phyloP scores from a whole-genome alignment of 768 basidiomycete species.

The Hypsizygus marmoreus region DNA sequence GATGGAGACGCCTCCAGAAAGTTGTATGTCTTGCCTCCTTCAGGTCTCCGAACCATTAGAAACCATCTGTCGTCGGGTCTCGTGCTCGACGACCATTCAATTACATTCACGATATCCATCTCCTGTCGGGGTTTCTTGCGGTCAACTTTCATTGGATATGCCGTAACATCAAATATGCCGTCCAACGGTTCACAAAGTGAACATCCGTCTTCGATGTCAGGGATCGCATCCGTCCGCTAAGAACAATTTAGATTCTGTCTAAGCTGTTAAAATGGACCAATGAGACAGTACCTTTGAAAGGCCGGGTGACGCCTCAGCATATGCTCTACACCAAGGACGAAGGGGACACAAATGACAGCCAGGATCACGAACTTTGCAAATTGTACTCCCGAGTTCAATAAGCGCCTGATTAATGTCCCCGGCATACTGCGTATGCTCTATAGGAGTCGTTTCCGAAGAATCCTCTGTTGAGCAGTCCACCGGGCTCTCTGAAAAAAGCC shows the following conservation, averaged over 20 bases:
- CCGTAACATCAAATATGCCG: slow-evolving; percentile 47
- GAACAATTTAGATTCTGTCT: too few species aligned
- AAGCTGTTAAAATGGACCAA: too few species aligned
- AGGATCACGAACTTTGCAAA: slow-evolving; percentile 87
- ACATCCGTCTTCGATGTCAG: slow-evolving; percentile 82
- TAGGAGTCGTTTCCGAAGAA: neutral
- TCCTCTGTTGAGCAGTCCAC: slow-evolving; percentile 17
- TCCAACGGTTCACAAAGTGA: slow-evolving; percentile 62
- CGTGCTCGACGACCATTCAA: slow-evolving; percentile 65
- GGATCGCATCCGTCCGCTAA: too few species aligned
- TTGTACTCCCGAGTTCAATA: slow-evolving; percentile 92
- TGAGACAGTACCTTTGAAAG: slow-evolving; percentile 3
- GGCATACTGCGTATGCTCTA: slow-evolving; percentile 42
- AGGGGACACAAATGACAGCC: slow-evolving; percentile 75
- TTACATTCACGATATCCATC: slow-evolving; percentile 79
- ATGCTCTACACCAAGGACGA: slow-evolving; percentile 67
- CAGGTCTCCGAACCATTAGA: slow-evolving; percentile 79
- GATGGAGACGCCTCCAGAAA: slow-evolving; percentile 6
- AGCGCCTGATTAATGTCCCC: slow-evolving; percentile 92
- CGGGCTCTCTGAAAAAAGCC: neutral
- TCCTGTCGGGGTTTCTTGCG: slow-evolving; percentile 87
- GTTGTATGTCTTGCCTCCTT: slow-evolving; percentile 59
- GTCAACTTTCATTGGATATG: slow-evolving; percentile 86
- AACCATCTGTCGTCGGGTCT: slow-evolving; percentile 54
- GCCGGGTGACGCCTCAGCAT: slow-evolving; percentile 24